Base-by-base conservation (phyloP, 331 rosid species). In the Prunus yedoensis region DNA sequence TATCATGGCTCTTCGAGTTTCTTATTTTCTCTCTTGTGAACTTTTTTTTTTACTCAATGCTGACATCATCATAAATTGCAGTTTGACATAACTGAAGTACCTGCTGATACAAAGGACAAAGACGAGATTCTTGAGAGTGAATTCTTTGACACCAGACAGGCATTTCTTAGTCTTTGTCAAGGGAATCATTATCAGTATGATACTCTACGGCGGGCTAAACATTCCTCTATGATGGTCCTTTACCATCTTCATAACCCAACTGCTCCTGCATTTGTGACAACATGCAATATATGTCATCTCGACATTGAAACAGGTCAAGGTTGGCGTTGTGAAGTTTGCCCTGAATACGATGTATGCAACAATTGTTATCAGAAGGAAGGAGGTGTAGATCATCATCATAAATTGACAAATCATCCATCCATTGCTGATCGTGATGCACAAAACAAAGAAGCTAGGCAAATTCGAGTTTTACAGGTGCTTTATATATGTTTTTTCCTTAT, bases 181-280 rank as follows among this genome's bases (percentile, higher is more conserved):
- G 97, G 97, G 73, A 95, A 95, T 78, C 97, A 95, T 81, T 95
- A 95, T 84, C 97, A 95, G 69, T 95, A 90, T 83, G 97, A 95
- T 83, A 92, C 99, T 38, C 88, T 95, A 47, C 84, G 99, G 78
- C 91, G 99, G 76, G 99, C 99, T 76, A 95, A 95, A 79, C 97
- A 92, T 85, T 95, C 99, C 20, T 95, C 99, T 12, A 92, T 95
- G 97, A 95, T 95, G 99, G 93, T 95, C 68, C 96, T 95, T 68
- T 89, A 95, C 82, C 99, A 95, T 90, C 99, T 95, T 79, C 97
- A 92, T 82, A 95, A 95, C 86, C 97, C 97, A 69, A 95, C 97
- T 15, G 97, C 97, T 75, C 97, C 97, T 66, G 96, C 97, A 28
- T 90, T 92, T 82, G 97, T 92, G 71, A 89, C 83, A 50, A 84